These are phyloP conservation scores for Ceratocystis destructans DNA, from an alignment of 2,329 filamentous ascomycete genomes.

Conservation along the genomic window DNA sequence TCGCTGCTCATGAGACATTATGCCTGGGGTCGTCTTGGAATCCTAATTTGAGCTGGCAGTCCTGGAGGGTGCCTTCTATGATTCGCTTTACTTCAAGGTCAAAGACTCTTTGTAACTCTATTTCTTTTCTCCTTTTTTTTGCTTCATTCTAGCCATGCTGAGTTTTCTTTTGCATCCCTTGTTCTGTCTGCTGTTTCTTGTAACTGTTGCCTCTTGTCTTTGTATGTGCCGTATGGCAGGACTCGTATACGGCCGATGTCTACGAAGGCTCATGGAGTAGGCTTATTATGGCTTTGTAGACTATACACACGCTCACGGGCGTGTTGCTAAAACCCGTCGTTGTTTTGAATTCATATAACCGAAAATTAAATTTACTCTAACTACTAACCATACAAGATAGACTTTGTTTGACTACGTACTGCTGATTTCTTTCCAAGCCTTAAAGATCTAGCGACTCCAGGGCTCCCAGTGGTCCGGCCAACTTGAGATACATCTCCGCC, in stretches of 20 bases:
- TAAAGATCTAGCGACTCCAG: slow-evolving; percentile 26
- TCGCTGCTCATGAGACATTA: neutral
- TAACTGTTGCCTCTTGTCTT: neutral
- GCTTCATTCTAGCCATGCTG: neutral
- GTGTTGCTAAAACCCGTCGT: slow-evolving; percentile 1
- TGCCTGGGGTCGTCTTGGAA: neutral
- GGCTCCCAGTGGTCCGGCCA: slow-evolving; percentile 43
- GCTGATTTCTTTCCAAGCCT: slow-evolving; percentile 19
- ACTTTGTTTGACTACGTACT: neutral
- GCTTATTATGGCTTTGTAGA: too few species aligned
- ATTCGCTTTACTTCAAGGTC: neutral
- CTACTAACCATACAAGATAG: slow-evolving; percentile 1
- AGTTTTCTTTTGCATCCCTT: neutral
- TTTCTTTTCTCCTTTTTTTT: neutral
- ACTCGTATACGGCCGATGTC: neutral
- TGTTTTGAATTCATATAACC: neutral
- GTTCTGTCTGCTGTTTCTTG: slow-evolving; percentile 3
- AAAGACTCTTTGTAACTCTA: slow-evolving; percentile 1
- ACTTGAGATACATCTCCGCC: slow-evolving; percentile 78
- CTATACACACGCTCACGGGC: too few species aligned
- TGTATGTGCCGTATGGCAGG: neutral
- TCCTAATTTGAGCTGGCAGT: neutral
- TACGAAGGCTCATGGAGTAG: too few species aligned
- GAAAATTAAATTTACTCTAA: neutral
- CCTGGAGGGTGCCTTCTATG: neutral